Conservation (phyloP, 768 basidiomycete species). For the Calvatia gigantea region DNA sequence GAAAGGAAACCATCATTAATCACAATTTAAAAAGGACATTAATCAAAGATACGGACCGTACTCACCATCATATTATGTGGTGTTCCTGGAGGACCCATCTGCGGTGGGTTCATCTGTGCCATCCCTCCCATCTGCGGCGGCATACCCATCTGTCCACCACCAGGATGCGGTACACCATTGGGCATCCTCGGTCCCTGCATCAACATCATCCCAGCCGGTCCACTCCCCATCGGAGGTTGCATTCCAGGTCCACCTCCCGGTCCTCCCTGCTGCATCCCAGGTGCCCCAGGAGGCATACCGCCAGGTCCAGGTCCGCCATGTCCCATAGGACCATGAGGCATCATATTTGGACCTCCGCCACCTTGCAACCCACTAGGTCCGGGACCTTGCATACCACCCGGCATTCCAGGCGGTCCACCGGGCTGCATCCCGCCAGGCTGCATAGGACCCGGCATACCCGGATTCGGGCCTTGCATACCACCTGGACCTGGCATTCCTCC, state of each 20-base stretch:
- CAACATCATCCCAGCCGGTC: conserved; percentile 26
- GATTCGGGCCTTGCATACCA: conserved; percentile 7
- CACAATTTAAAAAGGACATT: not conserved
- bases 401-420: conserved; percentile 5
- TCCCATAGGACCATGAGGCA: not conserved
- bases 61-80: conserved; percentile 20
- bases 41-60: not conserved
- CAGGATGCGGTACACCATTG: conserved; percentile 20
- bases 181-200: conserved; percentile 29
- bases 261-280: conserved; percentile 9
- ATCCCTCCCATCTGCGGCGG: conserved; percentile 36
- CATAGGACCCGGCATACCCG: conserved; percentile 4
- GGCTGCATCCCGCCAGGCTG: conserved; percentile 9
- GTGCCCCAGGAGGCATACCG: conserved; percentile 5
- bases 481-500: conserved; percentile 10
- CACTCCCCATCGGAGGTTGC: conserved; percentile 6
- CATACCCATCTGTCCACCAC: conserved; percentile 23
- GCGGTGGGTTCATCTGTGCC: conserved; percentile 29
- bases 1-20: too few relatives aligned
- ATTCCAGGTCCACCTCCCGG: conserved; percentile 10
- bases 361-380: conserved; percentile 5
- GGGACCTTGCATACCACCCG: conserved; percentile 9
- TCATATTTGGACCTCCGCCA: conserved; percentile 4
- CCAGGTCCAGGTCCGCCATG: not conserved
- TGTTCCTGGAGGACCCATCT: conserved; percentile 13